phyloP scores from a whole-genome alignment of 2,329 filamentous ascomycete species.

The Alternaria burnsii region DNA sequence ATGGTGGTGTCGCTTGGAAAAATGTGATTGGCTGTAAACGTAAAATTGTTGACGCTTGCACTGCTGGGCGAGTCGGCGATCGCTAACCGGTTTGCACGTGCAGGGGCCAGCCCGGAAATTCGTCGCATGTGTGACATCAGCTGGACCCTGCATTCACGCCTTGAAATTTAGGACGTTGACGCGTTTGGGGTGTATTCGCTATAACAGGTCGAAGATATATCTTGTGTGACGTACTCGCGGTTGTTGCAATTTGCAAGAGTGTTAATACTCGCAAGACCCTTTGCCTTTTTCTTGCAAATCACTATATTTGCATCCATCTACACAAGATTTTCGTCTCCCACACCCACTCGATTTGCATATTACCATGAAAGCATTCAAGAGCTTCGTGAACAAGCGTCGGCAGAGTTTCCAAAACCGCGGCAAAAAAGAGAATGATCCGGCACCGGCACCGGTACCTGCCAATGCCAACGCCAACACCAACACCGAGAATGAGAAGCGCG shows the following conservation, averaged over 20 bases:
- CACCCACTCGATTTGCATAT: not conserved
- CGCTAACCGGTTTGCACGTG: slow-evolving; percentile 28
- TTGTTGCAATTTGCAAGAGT: not conserved
- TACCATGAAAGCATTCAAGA: slow-evolving; percentile 38
- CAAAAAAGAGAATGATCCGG: slow-evolving; percentile 5
- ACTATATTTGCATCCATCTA: not conserved
- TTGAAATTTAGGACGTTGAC: slow-evolving; percentile 16
- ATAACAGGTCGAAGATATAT: slow-evolving; percentile 25
- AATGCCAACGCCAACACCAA: slow-evolving; percentile 9
- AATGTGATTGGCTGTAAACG: slow-evolving; percentile 27
- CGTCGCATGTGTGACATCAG: slow-evolving; percentile 46
- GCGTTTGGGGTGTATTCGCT: slow-evolving; percentile 18
- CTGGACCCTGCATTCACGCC: slow-evolving; percentile 32
- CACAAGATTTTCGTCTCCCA: not conserved
- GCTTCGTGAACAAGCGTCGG: slow-evolving; percentile 37
- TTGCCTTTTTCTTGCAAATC: not conserved
- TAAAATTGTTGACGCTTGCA: slow-evolving; percentile 22
- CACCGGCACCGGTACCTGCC: not conserved
- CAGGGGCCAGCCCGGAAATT: slow-evolving; percentile 7
- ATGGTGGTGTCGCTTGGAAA: slow-evolving; percentile 26
- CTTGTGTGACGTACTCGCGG: slow-evolving; percentile 13
- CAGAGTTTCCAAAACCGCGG: slow-evolving; percentile 24
- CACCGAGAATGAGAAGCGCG: slow-evolving; percentile 17
- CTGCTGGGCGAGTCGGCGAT: slow-evolving; percentile 20
- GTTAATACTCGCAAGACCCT: not conserved